A percentile compares a stretch with the other conserved stretches of the same genome.
Conservation (phyloP, 352 stramenopile species). For the Blastocystis sp. region DNA sequence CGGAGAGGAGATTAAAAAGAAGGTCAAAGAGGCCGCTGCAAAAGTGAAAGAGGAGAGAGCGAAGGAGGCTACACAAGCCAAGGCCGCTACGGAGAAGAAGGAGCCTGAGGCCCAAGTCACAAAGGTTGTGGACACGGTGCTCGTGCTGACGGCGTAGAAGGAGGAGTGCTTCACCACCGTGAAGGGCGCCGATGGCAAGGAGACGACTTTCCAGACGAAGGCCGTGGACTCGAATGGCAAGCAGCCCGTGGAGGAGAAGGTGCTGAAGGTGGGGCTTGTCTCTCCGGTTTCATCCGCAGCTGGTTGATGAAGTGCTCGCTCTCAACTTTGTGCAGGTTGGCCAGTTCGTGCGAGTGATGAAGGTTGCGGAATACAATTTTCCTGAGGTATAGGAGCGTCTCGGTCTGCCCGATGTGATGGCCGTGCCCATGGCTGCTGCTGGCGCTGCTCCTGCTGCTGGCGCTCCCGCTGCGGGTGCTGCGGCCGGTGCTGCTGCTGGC, state of each 20-base stretch:
- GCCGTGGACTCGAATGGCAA: slow-evolving; percentile 39
- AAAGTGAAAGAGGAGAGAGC: slow-evolving; percentile 49
- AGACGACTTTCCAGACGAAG: slow-evolving; percentile 62
- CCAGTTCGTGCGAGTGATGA: slow-evolving; percentile 57
- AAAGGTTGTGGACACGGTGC: not conserved
- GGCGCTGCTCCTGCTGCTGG: not conserved
- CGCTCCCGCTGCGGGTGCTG: slow-evolving; percentile 20
- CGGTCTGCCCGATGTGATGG: slow-evolving; percentile 45
- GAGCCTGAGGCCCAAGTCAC: slow-evolving; percentile 16
- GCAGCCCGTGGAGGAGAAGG: slow-evolving; percentile 50
- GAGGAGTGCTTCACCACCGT: slow-evolving; percentile 65
- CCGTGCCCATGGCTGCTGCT: slow-evolving; percentile 6
- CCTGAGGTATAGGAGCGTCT: slow-evolving; percentile 19
- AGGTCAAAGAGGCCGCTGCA: slow-evolving; percentile 53
- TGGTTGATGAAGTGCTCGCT: slow-evolving; percentile 62
- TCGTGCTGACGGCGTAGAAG: not conserved
- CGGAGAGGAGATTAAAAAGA: slow-evolving; percentile 62
- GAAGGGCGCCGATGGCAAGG: slow-evolving; percentile 11
- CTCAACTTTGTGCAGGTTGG: slow-evolving; percentile 63
- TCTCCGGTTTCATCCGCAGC: not conserved
- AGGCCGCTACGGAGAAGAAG: slow-evolving; percentile 14
- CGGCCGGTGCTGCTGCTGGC: slow-evolving; percentile 9
- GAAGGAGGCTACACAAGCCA: slow-evolving; percentile 38
- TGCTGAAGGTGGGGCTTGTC: slow-evolving; percentile 9
- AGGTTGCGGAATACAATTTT: not conserved